These are phyloP conservation scores for Mortierella sp. DNA, from an alignment of 371 early-diverging fungal species.

Conservation along the genomic window DNA sequence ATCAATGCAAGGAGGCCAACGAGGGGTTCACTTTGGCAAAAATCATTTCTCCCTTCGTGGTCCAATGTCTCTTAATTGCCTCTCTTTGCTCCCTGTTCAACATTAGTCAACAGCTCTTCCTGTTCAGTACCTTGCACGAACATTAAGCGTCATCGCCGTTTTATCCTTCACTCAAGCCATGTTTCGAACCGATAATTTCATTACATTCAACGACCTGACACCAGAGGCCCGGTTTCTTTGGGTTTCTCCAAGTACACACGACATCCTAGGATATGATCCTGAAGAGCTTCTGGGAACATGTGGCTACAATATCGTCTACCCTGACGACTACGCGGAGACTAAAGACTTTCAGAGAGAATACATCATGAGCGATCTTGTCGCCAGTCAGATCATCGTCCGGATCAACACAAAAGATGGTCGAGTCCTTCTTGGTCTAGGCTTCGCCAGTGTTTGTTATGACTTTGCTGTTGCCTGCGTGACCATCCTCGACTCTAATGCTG, in stretches of 20 bases:
- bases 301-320: neutral
- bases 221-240: slow-evolving; percentile 2
- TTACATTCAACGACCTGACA: too few relatives aligned
- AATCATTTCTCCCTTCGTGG: too few relatives aligned
- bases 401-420: slow-evolving; percentile 2
- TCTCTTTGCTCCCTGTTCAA: too few relatives aligned
- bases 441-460: slow-evolving; percentile 17
- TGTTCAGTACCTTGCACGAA: too few relatives aligned
- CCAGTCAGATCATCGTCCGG: slow-evolving; percentile 11
- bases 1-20: too few relatives aligned
- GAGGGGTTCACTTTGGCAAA: too few relatives aligned
- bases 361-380: slow-evolving; percentile 10
- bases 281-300: slow-evolving; percentile 1
- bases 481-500: neutral
- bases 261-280: neutral
- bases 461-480: slow-evolving; percentile 9
- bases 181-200: too few relatives aligned
- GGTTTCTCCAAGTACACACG: neutral
- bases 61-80: too few relatives aligned
- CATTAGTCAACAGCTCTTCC: too few relatives aligned
- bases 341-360: slow-evolving; percentile 2
- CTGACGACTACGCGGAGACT: neutral
- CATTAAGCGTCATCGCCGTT: too few relatives aligned
- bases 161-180: too few relatives aligned
- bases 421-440: neutral